Base-by-base conservation (phyloP, 495 filamentous ascomycete species). In the Lasiosphaeria ovina region DNA sequence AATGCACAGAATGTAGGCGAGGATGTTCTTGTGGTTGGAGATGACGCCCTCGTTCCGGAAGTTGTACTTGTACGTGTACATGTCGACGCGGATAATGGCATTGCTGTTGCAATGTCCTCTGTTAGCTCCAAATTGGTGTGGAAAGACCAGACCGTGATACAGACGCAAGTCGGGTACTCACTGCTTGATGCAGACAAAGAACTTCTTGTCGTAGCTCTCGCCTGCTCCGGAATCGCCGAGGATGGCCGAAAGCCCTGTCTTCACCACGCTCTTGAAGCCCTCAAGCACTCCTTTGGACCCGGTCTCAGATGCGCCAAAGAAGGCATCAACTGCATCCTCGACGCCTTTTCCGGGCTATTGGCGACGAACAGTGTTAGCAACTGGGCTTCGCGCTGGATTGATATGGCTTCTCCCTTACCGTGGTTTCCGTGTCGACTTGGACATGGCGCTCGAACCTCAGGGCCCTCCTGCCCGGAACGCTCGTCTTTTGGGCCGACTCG, bases 181-280 rank as follows among this genome's bases (percentile, higher is more conserved):
- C 44, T 47, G 44, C 44, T 47, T 47, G 44, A 47, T 47, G 44
- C 44, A 47, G 2, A 47, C 44, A 14, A 47, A 47, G 11, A 47
- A 47, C 44, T 47, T 47, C 44, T 47, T 47, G 44, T 47, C 44
- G 12, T 47, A 47, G 44, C 44, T 47, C 44, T 47, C 44, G 6
- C 44, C 44, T n/a, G 44, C 44, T 5, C 12, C 7, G 5, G 44
- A 11, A n/a, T 47, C 44, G 44, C 44, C 44, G 12, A 47, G 44
- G 44, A 47, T 47, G 7, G 44, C 6, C 12, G 44, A 47, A 2
- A 47, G 5, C 12, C 6, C 44, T 3, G 44, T 47, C 44, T 47
- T 47, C 4, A 47, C 44, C 44, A 47, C 44, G 8, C 12, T n/a
- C 44, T 47, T 47, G 11, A 47, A 47, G 4, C 44, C 44, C 12